Conservation (phyloP, 257 asterid species). For the Plantago major region DNA sequence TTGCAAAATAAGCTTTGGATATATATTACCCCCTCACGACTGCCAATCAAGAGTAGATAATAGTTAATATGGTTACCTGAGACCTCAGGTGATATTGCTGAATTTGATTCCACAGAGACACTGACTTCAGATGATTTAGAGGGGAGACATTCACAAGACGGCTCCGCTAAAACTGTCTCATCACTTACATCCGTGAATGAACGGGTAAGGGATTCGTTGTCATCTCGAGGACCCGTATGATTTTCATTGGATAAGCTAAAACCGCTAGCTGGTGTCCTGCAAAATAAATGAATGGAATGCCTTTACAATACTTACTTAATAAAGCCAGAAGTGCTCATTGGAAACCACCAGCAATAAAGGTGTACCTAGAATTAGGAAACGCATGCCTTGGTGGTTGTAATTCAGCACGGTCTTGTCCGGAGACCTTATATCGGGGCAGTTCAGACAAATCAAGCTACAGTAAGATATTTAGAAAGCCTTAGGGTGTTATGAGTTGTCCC, state of each 20-base stretch:
- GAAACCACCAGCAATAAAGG: constrained; percentile 14
- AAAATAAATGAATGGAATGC: constrained; percentile 15
- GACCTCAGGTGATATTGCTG: constrained; percentile 17
- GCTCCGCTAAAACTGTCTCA: constrained; percentile 22
- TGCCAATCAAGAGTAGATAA: constrained; percentile 12
- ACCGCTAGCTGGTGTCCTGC: constrained; percentile 39
- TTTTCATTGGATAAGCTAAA: constrained; percentile 16
- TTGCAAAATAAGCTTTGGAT: constrained; percentile 8
- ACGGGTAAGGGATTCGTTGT: constrained; percentile 19
- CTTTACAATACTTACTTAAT: constrained; percentile 10
- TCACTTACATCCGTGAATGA: constrained; percentile 21
- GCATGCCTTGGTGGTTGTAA: constrained; percentile 36
- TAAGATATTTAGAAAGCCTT: constrained; percentile 19
- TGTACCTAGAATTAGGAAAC: constrained; percentile 48
- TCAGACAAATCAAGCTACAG: constrained; percentile 78
- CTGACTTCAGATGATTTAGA: constrained; percentile 21
- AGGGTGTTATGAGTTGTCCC: constrained; percentile 12
- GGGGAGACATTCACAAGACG: constrained; percentile 19
- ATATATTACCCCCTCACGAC: constrained; percentile 20
- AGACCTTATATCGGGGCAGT: constrained; percentile 66
- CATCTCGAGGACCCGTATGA: constrained; percentile 21
- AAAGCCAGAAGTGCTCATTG: constrained; percentile 14
- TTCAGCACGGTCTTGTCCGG: constrained; percentile 76
- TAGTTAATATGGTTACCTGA: constrained; percentile 20
- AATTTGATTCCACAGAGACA: constrained; percentile 22